Conservation (phyloP, 345 rosid species). For the Lagerstroemia speciosa region DNA sequence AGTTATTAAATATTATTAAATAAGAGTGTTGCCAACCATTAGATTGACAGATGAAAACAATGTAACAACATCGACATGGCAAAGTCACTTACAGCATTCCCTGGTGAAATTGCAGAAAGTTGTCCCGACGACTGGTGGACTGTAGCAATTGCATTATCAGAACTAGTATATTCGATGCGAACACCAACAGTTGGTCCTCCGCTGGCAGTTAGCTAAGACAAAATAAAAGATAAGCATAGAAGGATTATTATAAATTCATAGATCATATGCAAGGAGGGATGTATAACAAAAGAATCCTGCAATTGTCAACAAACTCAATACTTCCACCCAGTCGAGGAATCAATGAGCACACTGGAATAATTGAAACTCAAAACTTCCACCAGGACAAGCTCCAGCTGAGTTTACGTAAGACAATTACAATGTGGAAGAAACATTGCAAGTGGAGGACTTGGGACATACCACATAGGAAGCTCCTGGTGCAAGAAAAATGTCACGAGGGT, state of each 20-base stretch:
- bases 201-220: constrained; percentile 48
- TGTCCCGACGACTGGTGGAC: constrained; percentile 56
- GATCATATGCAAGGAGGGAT: background rate
- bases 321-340: background rate
- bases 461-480: constrained; percentile 80
- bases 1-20: background rate
- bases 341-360: background rate
- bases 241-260: background rate
- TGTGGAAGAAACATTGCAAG: background rate
- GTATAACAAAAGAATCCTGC: background rate
- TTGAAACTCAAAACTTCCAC: background rate
- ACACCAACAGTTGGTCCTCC: constrained; percentile 89
- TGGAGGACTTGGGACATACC: constrained; percentile 34
- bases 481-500: constrained; percentile 63
- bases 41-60: background rate
- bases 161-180: constrained; percentile 46
- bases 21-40: background rate
- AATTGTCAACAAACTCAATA: background rate
- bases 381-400: background rate
- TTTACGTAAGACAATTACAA: background rate
- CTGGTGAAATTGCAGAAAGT: constrained; percentile 64
- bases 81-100: constrained; percentile 64
- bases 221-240: constrained; percentile 2
- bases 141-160: constrained; percentile 46
- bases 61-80: constrained; percentile 8